Percentiles rank a stretch among this genome's conserved stretches.
Evolutionary conservation across 208 protist species (phyloP).

Genomic region (Tetramitus jugosus): DNA sequence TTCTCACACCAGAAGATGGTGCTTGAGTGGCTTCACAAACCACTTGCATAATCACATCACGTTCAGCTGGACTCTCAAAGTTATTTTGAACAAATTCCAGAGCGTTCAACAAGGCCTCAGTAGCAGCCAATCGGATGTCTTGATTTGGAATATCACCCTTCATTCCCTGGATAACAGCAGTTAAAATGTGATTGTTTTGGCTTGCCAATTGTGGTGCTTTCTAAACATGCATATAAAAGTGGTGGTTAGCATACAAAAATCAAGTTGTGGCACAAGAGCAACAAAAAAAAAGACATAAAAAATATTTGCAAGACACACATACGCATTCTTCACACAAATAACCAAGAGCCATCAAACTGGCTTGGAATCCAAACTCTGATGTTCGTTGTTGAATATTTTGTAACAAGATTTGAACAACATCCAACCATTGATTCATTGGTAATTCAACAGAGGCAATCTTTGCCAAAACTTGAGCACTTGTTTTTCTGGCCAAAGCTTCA

Average conservation of each 20-base stretch:
- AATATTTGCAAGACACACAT: conserved; percentile 9
- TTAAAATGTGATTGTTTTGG: conserved; percentile 71
- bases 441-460: conserved; percentile 89
- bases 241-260: conserved; percentile 16
- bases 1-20: conserved; percentile 38
- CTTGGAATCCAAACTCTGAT: conserved; percentile 66
- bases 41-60: conserved; percentile 73
- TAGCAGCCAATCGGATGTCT: conserved; percentile 72
- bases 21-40: conserved; percentile 60
- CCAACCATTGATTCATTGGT: conserved; percentile 76
- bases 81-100: conserved; percentile 88
- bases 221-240: conserved; percentile 27
- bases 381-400: conserved; percentile 46
- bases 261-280: conserved; percentile 16
- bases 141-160: conserved; percentile 46
- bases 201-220: conserved; percentile 32
- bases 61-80: conserved; percentile 77
- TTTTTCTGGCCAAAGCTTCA: conserved; percentile 64
- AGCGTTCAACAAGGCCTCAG: conserved; percentile 80
- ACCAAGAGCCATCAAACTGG: conserved; percentile 83
- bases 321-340: conserved; percentile 84
- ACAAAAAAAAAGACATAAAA: too few species aligned
- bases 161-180: conserved; percentile 77
- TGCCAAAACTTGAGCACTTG: conserved; percentile 82
- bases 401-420: conserved; percentile 74